Evolutionary conservation across 2,329 filamentous ascomycete species (phyloP).

Genomic region (Herpotrichia juniperi): DNA sequence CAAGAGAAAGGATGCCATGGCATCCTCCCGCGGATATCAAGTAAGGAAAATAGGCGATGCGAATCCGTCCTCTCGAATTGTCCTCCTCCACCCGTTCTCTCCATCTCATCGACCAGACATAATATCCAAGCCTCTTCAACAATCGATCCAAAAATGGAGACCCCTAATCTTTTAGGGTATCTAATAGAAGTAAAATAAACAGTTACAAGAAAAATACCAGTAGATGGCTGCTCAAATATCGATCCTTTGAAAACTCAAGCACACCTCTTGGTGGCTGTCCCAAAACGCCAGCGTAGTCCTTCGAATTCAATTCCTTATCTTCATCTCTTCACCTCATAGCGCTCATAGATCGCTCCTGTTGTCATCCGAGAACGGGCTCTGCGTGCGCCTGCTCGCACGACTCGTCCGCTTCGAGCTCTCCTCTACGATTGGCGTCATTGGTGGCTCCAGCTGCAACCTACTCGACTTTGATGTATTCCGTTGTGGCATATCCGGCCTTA

Average conservation of each 20-base stretch:
- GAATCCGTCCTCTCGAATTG: background rate
- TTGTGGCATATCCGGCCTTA: conserved; percentile 31
- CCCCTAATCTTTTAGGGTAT: background rate
- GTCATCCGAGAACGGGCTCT: conserved; percentile 43
- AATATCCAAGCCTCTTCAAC: background rate
- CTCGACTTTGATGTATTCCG: conserved; percentile 37
- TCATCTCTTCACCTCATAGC: background rate
- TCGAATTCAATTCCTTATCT: background rate
- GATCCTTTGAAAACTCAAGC: conserved; percentile 3
- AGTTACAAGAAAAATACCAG: conserved; percentile 14
- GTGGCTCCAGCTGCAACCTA: conserved; percentile 27
- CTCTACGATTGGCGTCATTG: conserved; percentile 54
- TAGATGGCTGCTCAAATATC: conserved; percentile 17
- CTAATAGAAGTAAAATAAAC: conserved; percentile 15
- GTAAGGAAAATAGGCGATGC: background rate
- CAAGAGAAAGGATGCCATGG: background rate
- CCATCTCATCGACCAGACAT: background rate
- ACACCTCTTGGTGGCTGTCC: conserved; percentile 10
- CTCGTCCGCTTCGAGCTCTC: conserved; percentile 50
- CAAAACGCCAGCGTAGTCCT: background rate
- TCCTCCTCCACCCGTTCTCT: background rate
- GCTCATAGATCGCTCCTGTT: conserved; percentile 34
- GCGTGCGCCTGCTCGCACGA: conserved; percentile 35
- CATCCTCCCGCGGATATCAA: background rate
- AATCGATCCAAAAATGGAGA: background rate